Conservation (phyloP, 306 rosid genomes). For the Medicago ruthenica region DNA sequence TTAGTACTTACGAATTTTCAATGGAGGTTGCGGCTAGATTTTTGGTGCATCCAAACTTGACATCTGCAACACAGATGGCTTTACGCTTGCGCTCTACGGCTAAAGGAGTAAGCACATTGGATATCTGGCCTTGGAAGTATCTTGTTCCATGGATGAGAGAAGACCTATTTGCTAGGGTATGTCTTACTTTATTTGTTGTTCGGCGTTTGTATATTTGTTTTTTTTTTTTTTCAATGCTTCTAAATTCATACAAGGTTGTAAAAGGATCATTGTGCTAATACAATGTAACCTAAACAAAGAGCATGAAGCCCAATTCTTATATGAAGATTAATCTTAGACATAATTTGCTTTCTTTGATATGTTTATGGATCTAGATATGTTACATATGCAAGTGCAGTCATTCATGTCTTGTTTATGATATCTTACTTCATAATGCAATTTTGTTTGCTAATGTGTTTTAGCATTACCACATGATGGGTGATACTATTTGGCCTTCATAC, state of each 20-base stretch:
- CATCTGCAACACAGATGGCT: conserved; percentile 81
- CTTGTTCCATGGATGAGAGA: conserved; percentile 97
- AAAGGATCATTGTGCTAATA: conserved; percentile 18
- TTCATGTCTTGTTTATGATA: conserved; percentile 28
- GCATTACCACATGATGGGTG: conserved; percentile 8
- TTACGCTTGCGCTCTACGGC: conserved; percentile 61
- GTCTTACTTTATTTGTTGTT: conserved; percentile 22
- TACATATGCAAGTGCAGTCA: conserved; percentile 33
- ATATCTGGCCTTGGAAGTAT: conserved; percentile 99
- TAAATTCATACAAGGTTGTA: conserved; percentile 8
- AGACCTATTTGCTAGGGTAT: conserved; percentile 89
- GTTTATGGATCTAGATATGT: conserved; percentile 23
- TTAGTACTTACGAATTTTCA: conserved; percentile 91
- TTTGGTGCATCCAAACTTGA: conserved; percentile 94
- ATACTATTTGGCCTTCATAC: conserved; percentile 24
- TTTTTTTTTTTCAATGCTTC: conserved; percentile 17
- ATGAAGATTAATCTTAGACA: conserved; percentile 33
- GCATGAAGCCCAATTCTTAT: conserved; percentile 20
- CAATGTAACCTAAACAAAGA: conserved; percentile 15
- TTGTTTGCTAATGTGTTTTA: conserved; percentile 31
- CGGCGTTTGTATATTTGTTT: conserved; percentile 2
- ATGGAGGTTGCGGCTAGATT: conserved; percentile 98
- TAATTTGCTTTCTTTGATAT: conserved; percentile 21
- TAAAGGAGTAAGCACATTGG: conserved; percentile 87
- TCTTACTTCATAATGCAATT: conserved; percentile 29